Conservation (phyloP, 257 asterid species). For the Cinchona pubescens region DNA sequence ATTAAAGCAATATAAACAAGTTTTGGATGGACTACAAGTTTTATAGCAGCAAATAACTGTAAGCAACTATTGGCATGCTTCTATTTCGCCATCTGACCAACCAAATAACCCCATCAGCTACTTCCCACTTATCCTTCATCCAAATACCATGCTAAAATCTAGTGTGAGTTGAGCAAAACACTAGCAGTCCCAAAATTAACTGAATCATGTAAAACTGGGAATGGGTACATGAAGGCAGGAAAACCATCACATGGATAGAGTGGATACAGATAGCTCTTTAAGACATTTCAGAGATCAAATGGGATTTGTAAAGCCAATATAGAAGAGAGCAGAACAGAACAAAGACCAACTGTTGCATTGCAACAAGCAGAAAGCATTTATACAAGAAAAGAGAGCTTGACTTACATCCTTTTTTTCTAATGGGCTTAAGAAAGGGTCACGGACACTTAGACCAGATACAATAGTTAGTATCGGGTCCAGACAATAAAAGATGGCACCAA, state of each 20-base stretch:
- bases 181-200: background rate
- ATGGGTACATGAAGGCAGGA: background rate
- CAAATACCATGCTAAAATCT: constrained; percentile 1
- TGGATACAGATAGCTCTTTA: background rate
- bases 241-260: background rate
- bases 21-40: background rate
- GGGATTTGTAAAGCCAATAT: background rate
- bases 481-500: constrained; percentile 83
- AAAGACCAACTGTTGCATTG: background rate
- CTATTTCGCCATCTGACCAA: background rate
- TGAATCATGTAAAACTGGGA: background rate
- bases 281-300: background rate
- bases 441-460: constrained; percentile 88
- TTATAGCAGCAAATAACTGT: background rate
- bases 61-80: background rate
- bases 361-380: background rate
- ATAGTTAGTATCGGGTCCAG: constrained; percentile 87
- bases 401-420: constrained; percentile 93
- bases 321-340: background rate
- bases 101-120: background rate
- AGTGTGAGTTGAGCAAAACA: background rate
- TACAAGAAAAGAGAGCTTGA: constrained; percentile 9
- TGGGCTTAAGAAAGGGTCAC: constrained; percentile 92
- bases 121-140: background rate
- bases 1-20: background rate